These are phyloP conservation scores for Talaromyces stipitatus DNA, from an alignment of 495 filamentous ascomycete species.

Conservation along the genomic window DNA sequence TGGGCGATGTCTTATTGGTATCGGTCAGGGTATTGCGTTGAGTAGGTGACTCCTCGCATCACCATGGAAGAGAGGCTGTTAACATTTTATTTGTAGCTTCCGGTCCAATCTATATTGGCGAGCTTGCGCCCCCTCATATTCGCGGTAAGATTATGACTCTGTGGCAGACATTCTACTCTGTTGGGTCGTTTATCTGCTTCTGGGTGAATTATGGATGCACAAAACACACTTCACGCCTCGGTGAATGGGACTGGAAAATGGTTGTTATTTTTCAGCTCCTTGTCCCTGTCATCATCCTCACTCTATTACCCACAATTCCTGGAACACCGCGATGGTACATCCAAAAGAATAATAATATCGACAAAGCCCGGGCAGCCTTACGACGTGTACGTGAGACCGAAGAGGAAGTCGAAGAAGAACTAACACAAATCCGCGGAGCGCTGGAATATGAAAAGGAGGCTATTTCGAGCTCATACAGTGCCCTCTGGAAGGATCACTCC, in stretches of 20 bases:
- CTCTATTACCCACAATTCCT: constrained; percentile 46
- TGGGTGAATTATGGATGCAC: constrained; percentile 53
- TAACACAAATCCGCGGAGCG: constrained; percentile 49
- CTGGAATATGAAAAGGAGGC: constrained; percentile 56
- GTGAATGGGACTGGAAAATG: constrained; percentile 57
- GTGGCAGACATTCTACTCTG: constrained; percentile 61
- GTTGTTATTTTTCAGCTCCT: constrained; percentile 57
- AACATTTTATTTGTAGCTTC: constrained; percentile 22
- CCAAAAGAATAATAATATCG: constrained; percentile 42
- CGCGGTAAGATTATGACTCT: constrained; percentile 60
- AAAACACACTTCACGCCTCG: constrained; percentile 39
- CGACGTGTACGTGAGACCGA: constrained; percentile 46
- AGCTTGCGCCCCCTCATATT: constrained; percentile 50
- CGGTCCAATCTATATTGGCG: constrained; percentile 57
- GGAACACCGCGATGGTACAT: constrained; percentile 55
- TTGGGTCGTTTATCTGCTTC: constrained; percentile 57
- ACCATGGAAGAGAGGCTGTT: background rate
- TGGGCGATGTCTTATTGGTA: constrained; percentile 54
- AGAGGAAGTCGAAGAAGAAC: constrained; percentile 51
- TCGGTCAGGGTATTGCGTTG: constrained; percentile 57
- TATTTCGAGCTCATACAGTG: constrained; percentile 46
- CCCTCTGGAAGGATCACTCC: constrained; percentile 54
- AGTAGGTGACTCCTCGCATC: constrained; percentile 30
- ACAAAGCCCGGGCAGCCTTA: constrained; percentile 45
- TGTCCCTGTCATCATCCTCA: constrained; percentile 45